These are phyloP conservation scores for Backusella australiensis DNA, from an alignment of 192 early-diverging fungal species.

Conservation along the genomic window DNA sequence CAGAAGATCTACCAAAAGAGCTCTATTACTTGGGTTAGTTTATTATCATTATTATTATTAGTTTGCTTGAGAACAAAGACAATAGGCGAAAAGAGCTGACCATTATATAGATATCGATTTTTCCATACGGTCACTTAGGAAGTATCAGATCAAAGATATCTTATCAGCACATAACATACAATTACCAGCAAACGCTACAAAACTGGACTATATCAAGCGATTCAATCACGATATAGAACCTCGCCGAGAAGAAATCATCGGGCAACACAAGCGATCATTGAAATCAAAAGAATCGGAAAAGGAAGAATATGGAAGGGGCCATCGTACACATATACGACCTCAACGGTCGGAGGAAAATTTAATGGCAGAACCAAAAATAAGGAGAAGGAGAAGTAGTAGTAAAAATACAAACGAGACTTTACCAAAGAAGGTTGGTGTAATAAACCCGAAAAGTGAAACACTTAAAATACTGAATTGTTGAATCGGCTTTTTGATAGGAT, in stretches of 20 bases:
- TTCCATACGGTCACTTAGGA: background rate
- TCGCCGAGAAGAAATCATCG: background rate
- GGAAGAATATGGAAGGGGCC: background rate
- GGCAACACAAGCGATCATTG: background rate
- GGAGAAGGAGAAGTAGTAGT: background rate
- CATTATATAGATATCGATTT: background rate
- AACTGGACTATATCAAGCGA: background rate
- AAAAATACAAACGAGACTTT: background rate
- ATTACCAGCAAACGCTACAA: background rate
- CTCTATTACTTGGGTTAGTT: background rate
- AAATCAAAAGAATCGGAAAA: background rate
- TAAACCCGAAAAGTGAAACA: background rate
- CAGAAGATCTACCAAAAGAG: background rate
- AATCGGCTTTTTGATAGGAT: background rate
- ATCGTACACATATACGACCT: background rate
- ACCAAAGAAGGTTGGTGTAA: background rate
- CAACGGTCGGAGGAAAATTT: background rate
- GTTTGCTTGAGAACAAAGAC: background rate
- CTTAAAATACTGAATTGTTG: background rate
- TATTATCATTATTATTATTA: background rate
- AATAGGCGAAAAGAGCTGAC: background rate
- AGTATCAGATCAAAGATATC: conserved; percentile 6
- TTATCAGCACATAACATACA: background rate
- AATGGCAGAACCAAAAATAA: background rate
- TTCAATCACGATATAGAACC: background rate